Evolutionary conservation across 257 asterid species (phyloP).

Genomic region (Solanum okadae): DNA sequence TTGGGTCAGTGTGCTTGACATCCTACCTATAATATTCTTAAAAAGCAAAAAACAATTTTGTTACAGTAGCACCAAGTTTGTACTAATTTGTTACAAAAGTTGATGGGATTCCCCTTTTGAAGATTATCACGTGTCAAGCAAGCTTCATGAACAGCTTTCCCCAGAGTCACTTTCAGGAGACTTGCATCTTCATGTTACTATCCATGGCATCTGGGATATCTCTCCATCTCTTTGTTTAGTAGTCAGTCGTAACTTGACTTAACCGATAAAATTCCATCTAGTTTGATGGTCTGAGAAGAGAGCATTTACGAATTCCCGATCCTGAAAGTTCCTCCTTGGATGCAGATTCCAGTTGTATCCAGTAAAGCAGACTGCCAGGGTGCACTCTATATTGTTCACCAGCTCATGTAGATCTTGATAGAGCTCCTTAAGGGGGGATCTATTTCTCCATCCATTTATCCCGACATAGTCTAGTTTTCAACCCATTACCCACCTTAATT

Average conservation of each 20-base stretch:
- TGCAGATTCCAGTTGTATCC: background rate
- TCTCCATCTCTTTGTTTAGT: background rate
- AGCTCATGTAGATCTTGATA: background rate
- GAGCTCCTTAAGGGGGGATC: background rate
- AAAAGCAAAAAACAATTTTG: background rate
- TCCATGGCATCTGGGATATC: background rate
- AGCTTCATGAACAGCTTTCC: background rate
- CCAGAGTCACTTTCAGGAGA: background rate
- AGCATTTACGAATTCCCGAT: background rate
- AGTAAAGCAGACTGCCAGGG: background rate
- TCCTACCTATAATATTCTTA: background rate
- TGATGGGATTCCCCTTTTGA: background rate
- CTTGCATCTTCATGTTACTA: background rate
- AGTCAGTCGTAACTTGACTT: background rate
- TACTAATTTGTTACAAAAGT: background rate
- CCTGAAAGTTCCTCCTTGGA: background rate
- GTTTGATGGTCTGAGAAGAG: background rate
- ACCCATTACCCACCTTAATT: background rate
- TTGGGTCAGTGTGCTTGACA: background rate
- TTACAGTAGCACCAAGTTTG: background rate
- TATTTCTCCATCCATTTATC: background rate
- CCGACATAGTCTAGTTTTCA: background rate
- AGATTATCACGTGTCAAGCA: background rate
- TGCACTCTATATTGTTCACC: background rate
- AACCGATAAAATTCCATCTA: background rate